phyloP scores from a whole-genome alignment of 164 flowering plant genomes.

The Vitis rupestris region DNA sequence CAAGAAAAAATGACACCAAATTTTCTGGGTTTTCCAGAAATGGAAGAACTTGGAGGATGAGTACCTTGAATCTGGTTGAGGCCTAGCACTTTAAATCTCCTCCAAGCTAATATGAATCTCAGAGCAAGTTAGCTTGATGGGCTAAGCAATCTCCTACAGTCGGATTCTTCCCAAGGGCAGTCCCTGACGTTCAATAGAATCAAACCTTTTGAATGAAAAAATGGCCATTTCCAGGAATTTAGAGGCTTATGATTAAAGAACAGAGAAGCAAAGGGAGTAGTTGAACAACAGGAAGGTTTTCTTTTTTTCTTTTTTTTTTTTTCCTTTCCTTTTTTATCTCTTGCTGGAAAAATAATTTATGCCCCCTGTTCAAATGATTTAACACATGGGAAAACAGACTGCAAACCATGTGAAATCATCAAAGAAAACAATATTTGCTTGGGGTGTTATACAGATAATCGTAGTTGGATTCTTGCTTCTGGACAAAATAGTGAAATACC shows the following conservation, averaged over 20 bases:
- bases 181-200: neutral
- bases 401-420: conserved; percentile 18
- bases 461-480: conserved; percentile 16
- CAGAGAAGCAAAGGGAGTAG: neutral
- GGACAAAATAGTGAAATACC: conserved; percentile 11
- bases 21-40: too few relatives aligned
- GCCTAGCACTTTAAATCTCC: neutral
- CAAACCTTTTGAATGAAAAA: conserved; percentile 2
- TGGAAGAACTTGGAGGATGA: too few relatives aligned
- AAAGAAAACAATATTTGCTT: conserved; percentile 1
- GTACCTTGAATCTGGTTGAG: neutral
- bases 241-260: neutral
- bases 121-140: neutral
- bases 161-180: neutral
- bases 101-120: neutral
- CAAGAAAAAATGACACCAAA: too few relatives aligned
- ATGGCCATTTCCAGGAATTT: conserved; percentile 5
- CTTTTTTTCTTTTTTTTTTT: too few relatives aligned
- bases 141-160: neutral
- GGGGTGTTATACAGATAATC: conserved; percentile 1
- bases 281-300: too few relatives aligned
- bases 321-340: too few relatives aligned
- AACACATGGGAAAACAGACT: too few relatives aligned
- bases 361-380: too few relatives aligned
- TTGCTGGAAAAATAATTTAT: too few relatives aligned